These are phyloP conservation scores for Chlorella sp. DNA, from an alignment of 139 green algal species.

Conservation along the genomic window DNA sequence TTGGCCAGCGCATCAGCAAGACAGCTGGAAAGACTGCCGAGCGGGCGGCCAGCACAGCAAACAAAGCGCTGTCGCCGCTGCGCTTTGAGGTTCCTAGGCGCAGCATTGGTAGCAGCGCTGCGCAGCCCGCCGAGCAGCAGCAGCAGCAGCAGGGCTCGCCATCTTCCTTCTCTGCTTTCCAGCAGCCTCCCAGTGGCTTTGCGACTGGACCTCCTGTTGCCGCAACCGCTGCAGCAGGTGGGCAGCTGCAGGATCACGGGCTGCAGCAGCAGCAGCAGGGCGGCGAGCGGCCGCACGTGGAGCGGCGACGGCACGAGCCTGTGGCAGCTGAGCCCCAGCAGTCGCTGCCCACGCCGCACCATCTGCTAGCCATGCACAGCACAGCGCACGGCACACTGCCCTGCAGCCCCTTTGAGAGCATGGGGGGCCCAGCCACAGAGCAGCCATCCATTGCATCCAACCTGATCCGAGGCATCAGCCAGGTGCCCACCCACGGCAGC, in stretches of 20 bases:
- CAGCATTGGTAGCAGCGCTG: neutral
- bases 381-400: neutral
- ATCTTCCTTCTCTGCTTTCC: too few relatives aligned
- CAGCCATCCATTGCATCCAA: too few relatives aligned
- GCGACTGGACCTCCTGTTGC: neutral
- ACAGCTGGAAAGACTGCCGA: neutral
- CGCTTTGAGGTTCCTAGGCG: neutral
- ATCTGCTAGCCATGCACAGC: neutral
- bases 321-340: neutral
- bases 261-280: too few relatives aligned
- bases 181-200: too few relatives aligned
- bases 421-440: too few relatives aligned
- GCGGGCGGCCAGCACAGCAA: neutral
- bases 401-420: constrained; percentile 17
- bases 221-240: neutral
- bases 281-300: neutral
- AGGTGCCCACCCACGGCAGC: too few relatives aligned
- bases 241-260: too few relatives aligned
- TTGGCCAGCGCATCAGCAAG: neutral
- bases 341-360: neutral
- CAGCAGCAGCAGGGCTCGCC: too few relatives aligned
- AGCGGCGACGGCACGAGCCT: neutral
- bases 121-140: neutral
- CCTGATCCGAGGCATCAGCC: too few relatives aligned
- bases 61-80: neutral